Percentiles rank a stretch among this genome's conserved stretches.
Conservation (phyloP, 441 rosid species). For the Viola pubescens region DNA sequence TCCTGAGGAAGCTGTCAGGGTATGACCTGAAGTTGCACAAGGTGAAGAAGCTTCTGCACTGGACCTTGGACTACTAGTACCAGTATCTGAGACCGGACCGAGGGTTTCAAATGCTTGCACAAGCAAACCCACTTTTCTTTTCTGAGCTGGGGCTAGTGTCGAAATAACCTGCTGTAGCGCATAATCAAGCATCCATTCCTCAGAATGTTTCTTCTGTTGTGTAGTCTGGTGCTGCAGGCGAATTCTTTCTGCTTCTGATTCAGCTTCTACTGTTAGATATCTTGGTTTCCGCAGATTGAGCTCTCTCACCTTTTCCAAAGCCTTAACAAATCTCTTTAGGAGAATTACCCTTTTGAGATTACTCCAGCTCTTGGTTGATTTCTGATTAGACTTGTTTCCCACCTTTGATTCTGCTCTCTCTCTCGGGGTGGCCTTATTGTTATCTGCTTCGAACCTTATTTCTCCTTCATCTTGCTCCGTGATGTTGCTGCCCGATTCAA, state of each 20-base stretch:
- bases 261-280: constrained; percentile 24
- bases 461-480: constrained; percentile 12
- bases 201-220: constrained; percentile 55
- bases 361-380: constrained; percentile 63
- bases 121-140: constrained; percentile 69
- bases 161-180: constrained; percentile 80
- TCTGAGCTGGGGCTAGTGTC: constrained; percentile 72
- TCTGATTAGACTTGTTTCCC: constrained; percentile 26
- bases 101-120: constrained; percentile 84
- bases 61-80: constrained; percentile 7
- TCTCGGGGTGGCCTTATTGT: constrained; percentile 15
- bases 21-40: constrained; percentile 19
- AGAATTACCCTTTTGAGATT: constrained; percentile 63
- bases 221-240: constrained; percentile 41
- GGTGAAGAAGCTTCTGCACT: constrained; percentile 21
- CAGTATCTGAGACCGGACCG: constrained; percentile 30
- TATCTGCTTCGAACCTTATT: constrained; percentile 9
- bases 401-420: constrained; percentile 26
- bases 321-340: constrained; percentile 69
- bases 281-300: constrained; percentile 37
- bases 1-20: constrained; percentile 9
- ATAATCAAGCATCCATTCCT: constrained; percentile 96
- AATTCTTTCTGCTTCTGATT: constrained; percentile 42
- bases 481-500: constrained; percentile 20
- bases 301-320: constrained; percentile 56